Evolutionary conservation across 192 early-diverging fungal species (phyloP).

Genomic region (Dissophora ornata): DNA sequence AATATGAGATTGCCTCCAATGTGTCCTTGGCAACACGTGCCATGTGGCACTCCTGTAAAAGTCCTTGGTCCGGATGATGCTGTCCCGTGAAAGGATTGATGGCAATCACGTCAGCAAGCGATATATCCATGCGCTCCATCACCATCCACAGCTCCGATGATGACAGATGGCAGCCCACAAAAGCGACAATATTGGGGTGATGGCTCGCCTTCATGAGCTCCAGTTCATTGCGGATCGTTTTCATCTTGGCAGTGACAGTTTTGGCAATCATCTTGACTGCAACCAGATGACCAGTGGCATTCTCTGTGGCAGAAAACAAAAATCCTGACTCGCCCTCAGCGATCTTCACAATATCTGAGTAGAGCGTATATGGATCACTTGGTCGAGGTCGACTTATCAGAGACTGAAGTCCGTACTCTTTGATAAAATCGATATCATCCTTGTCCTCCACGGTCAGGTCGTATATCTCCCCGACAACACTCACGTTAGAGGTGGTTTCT

Average conservation of each 20-base stretch:
- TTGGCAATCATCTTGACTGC: conserved; percentile 95
- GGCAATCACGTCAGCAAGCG: conserved; percentile 97
- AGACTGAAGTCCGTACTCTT: conserved; percentile 24
- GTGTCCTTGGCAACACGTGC: conserved; percentile 90
- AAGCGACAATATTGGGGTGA: conserved; percentile 96
- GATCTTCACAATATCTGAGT: conserved; percentile 88
- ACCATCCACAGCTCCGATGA: conserved; percentile 93
- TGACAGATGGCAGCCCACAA: conserved; percentile 84
- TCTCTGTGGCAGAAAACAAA: conserved; percentile 85
- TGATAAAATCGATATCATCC: conserved; percentile 70
- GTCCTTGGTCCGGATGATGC: conserved; percentile 42
- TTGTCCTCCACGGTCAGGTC: conserved; percentile 61
- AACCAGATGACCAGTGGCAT: conserved; percentile 65
- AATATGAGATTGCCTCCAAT: conserved; percentile 77
- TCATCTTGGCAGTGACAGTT: conserved; percentile 88
- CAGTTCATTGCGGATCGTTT: conserved; percentile 90
- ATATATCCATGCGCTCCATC: conserved; percentile 99
- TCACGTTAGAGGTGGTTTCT: too few relatives aligned
- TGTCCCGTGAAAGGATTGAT: conserved; percentile 68
- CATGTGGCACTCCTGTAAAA: conserved; percentile 91
- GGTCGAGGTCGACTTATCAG: conserved; percentile 31
- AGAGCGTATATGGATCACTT: conserved; percentile 80
- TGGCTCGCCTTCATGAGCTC: conserved; percentile 87
- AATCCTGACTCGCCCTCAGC: conserved; percentile 95
- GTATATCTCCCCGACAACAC: neutral